Base-by-base conservation (phyloP, 805 yeast species). In the Starmerella ratchasimensis region DNA sequence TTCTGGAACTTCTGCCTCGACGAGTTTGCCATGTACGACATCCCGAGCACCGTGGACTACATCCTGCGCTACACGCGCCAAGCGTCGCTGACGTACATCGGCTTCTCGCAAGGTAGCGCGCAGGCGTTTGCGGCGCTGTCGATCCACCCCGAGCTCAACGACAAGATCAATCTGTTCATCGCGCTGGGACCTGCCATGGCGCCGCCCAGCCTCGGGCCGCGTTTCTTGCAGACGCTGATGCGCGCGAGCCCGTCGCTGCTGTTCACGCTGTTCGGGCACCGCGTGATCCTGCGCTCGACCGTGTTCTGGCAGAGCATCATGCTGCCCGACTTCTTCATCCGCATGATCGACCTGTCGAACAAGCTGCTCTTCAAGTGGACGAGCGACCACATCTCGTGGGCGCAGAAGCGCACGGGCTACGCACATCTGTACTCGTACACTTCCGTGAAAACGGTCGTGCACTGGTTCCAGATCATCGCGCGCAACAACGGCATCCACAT, bases 151-250 rank as follows among this genome's bases (percentile, higher is more conserved):
- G 64, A 66, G 2, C 63, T 86, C 39, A 81, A 80, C 55, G 48
- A 57, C 47, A 55, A 69, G 46, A 62, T 74, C 29, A 60, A 65
- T 13, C 58, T 57, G 36, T 77, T 86, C 45, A 72, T 86, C 39
- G 95, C 94, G 2, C 69, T 86, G 46, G 81, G 94, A 0, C 97
- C 97, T 0, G 96, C 96, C 1, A 78, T 88, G 68, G 78, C 93
- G 0, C 97, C 97, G 0, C 77, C 74, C 31, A 90, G 93, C 2
- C 63, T 86, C 28, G 74, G 76, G 44, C 80, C 86, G 45, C 71
- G 75, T 51, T 61, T 88, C 30, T 75, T 81, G 16, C 88, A 81
- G 52, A 67, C 80, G 0, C 62, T 88, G 33, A 71, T 81, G 43
- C 71, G 78, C 47, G 69, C 90, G 1, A 74, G 84, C 3, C 95